Conservation (phyloP, 176 grass and related monocot species). For the Hordeum marinum region DNA sequence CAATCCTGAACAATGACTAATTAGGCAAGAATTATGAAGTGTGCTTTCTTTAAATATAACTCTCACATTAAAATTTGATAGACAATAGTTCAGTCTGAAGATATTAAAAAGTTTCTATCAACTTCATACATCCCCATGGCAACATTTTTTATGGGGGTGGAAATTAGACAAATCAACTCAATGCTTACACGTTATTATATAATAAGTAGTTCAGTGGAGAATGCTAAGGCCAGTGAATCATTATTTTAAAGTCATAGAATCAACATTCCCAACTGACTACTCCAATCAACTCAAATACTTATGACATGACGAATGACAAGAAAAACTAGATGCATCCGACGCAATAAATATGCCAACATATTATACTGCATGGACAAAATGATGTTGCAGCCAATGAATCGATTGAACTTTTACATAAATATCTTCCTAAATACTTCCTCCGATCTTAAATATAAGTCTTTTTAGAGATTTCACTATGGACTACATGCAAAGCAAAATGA, state of each 20-base stretch:
- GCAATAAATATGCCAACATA: background rate
- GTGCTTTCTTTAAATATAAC: background rate
- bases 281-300: background rate
- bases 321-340: background rate
- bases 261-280: background rate
- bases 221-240: background rate
- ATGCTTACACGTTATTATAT: background rate
- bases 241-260: constrained; percentile 3
- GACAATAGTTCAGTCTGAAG: background rate
- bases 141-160: background rate
- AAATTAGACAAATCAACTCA: background rate
- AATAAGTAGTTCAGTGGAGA: background rate
- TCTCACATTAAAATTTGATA: background rate
- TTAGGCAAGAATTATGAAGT: background rate
- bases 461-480: no score
- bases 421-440: background rate
- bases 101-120: background rate
- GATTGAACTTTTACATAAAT: background rate
- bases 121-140: background rate
- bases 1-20: background rate
- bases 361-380: background rate
- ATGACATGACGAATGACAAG: background rate
- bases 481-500: no score
- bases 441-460: no score
- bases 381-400: background rate